Base-by-base conservation (phyloP, 805 yeast species). In the Zygoascus flipseniorum region DNA sequence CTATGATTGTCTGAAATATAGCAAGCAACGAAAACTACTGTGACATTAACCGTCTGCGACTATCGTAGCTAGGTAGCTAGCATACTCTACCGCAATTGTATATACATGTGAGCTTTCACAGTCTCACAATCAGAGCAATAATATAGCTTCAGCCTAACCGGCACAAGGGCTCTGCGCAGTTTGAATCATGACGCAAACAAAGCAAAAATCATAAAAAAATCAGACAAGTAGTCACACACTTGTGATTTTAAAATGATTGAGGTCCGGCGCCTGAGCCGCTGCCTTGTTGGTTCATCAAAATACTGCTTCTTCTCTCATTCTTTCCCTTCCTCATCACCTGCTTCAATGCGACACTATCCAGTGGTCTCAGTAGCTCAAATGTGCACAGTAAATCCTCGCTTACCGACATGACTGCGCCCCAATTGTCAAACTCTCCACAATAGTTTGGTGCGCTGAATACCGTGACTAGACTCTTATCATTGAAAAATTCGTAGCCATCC, bases 341-440 rank as follows among this genome's bases (percentile, higher is more conserved):
- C 66, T 92, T 90, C 70, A 93, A 78, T 4, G 97, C 97, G 18
- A 86, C 85, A 50, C 95, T 81, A 70, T 92, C 98, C 61, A 93
- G 75, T 16, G 99, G 99, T 70, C 93, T 97, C 55, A 92, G 75
- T 52, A 92, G 77, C 69, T 92, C 99, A 69, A 92, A 92, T 57
- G 93, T 85, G 69, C 99, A 92, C 54, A 93, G 73, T 59, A 92
- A 75, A 62, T 92, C 97, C 58, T 92, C 97, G 58, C 88, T 81
- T 14, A 92, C 98, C 61, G 95, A 83, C 98, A 92, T 92, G 5
- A 92, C 97, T 1, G 99, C 99, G 23, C 96, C 97, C 96, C 96
- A 89, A 63, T 89, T 89, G 67, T 89, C 88, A 63, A 83, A 83
- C 67, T 83, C 89, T n/a, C 89, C 89, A 63, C 89, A 83, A 65